Conservation (phyloP, 164 flowering plant genomes). For the Berberis thunbergii region DNA sequence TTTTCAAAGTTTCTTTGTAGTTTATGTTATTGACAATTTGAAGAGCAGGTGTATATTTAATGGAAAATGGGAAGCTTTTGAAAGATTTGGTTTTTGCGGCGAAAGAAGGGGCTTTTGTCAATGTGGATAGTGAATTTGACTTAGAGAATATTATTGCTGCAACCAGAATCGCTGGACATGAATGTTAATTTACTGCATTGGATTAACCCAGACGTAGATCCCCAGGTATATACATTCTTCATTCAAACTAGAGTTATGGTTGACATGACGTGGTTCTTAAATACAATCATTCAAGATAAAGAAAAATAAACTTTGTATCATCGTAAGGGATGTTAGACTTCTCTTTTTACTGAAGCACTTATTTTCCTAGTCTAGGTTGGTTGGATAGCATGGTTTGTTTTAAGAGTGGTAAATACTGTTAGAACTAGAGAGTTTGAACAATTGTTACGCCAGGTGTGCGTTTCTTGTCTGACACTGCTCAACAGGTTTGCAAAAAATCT, state of each 20-base stretch:
- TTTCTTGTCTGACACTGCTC: no score
- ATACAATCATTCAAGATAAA: no score
- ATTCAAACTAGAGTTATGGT: not conserved
- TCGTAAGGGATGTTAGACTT: no score
- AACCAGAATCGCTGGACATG: conserved; percentile 66
- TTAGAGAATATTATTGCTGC: conserved; percentile 85
- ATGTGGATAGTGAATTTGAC: conserved; percentile 94
- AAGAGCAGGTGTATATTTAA: conserved; percentile 72
- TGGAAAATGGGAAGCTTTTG: conserved; percentile 87
- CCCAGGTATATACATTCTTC: conserved; percentile 48
- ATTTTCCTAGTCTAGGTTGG: no score
- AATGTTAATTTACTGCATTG: conserved; percentile 79
- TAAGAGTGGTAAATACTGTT: no score
- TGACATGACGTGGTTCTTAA: not conserved
- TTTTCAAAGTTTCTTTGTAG: no score
- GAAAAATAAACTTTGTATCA: no score
- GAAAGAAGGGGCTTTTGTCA: conserved; percentile 82
- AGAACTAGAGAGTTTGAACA: no score
- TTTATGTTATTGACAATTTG: not conserved
- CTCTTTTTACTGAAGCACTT: no score
- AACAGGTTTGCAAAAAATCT: no score
- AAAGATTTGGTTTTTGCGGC: conserved; percentile 91
- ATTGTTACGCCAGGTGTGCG: no score
- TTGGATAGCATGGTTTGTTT: no score
- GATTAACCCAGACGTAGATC: conserved; percentile 98